Conservation (phyloP, 2,329 filamentous ascomycete genomes). For the Colletotrichum phormii region DNA sequence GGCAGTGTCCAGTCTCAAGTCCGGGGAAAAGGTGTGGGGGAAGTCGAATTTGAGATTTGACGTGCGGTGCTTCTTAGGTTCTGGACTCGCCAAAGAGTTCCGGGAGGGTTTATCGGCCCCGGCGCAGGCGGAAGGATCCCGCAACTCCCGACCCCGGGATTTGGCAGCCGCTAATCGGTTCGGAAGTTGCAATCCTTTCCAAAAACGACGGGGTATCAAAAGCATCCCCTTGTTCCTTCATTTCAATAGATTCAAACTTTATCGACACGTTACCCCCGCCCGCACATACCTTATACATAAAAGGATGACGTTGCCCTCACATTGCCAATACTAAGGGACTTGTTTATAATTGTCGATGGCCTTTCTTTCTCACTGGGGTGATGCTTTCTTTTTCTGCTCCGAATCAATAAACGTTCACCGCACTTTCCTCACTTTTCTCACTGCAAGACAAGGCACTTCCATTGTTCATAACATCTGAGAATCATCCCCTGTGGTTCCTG, state of each 20-base stretch:
- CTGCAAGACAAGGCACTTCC: neutral
- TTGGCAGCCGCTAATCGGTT: conserved; percentile 18
- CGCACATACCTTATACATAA: neutral
- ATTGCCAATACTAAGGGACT: neutral
- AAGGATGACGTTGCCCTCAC: neutral
- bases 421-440: neutral
- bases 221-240: neutral
- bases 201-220: neutral
- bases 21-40: conserved; percentile 7
- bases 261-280: neutral
- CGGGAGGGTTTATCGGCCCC: conserved; percentile 9
- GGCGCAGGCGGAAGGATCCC: conserved; percentile 27
- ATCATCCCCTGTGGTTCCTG: neutral
- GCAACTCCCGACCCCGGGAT: conserved; percentile 14
- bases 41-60: conserved; percentile 21
- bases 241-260: neutral
- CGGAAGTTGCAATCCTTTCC: neutral
- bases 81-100: neutral
- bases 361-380: neutral
- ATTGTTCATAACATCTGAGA: neutral
- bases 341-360: neutral
- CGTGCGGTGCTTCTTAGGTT: neutral
- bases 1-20: neutral
- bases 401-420: neutral
- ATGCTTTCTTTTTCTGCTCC: neutral